Conservation (phyloP, 2,329 filamentous ascomycete genomes). For the Canariomyces notabilis region DNA sequence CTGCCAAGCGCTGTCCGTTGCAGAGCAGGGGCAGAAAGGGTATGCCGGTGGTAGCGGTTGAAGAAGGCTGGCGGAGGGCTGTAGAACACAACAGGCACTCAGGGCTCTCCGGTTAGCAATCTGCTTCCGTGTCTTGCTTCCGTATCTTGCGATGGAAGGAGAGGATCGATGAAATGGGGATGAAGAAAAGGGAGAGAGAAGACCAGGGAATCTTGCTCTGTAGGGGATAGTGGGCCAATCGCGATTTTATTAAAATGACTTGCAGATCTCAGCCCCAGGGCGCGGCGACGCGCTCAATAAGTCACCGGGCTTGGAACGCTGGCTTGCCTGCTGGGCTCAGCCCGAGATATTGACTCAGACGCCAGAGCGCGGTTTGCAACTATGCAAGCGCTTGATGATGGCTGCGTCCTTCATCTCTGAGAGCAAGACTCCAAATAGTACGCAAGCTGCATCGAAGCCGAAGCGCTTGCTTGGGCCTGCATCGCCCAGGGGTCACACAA, state of each 20-base stretch:
- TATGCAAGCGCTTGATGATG: not conserved
- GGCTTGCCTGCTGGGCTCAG: conserved; percentile 6
- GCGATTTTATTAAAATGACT: conserved; percentile 21
- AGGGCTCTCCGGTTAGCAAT: conserved; percentile 3
- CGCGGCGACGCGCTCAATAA: not conserved
- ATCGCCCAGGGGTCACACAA: not conserved
- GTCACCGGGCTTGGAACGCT: conserved; percentile 3
- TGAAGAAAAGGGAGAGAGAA: conserved; percentile 1
- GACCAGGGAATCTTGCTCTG: too few relatives aligned
- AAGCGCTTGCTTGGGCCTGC: conserved; percentile 12
- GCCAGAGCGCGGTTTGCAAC: not conserved
- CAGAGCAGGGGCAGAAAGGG: conserved; percentile 19
- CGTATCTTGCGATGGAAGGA: not conserved
- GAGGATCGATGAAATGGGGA: not conserved
- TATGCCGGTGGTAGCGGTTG: conserved; percentile 23
- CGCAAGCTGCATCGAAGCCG: conserved; percentile 4
- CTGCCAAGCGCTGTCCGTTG: conserved; percentile 15
- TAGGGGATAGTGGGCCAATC: conserved; percentile 15
- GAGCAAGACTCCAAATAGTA: not conserved
- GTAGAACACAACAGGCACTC: not conserved
- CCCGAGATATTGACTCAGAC: not conserved
- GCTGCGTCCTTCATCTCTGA: conserved; percentile 4
- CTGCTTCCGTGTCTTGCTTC: not conserved
- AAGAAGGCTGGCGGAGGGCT: conserved; percentile 26
- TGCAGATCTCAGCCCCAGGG: conserved; percentile 18